Evolutionary conservation across 1,284 basidiomycete genomes (phyloP), one percentile per base, ranked within the genome.

Genomic region (Takashimella tepidaria): DNA sequence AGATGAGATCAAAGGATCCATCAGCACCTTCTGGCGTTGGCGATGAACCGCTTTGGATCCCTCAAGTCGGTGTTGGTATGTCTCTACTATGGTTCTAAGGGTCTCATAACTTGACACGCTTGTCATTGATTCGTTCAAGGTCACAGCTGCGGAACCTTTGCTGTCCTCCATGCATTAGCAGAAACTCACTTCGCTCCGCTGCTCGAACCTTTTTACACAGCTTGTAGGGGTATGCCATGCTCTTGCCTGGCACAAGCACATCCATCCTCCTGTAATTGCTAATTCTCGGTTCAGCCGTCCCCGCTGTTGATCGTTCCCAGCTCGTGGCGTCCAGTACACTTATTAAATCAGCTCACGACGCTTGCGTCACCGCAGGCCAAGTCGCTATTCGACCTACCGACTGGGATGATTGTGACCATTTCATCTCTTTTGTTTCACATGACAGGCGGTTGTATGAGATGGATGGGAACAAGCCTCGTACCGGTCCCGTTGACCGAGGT

Each of bases 121-220:
- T 16, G 5, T 23, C 19, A 22, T 22, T 19, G 43, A 5, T 22
- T 26, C 21, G 6, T 13, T 24, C 8, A 37, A 61, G 62, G 62
- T 6, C 62, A 64, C 45, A 57, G 56, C 26, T 64, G 62, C 47
- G 62, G 62, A 16, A 64, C 62, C 6, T 64, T 61, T 24, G 62
- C 62, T 1, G 44, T 60, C 21, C 46, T 64, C n/a, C 62, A 64
- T 24, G 54, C 56, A 3, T 51, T 64, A 19, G 60, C 55, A 6
- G 55, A 45, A 21, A 61, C 57, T 19, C 47, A 51, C 4, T 51
- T 61, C 2, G 50, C 56, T 2, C 56, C 60, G 12, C 47, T 27
- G 5, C 54, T 64, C 4, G 37, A 51, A 10, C 27, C 20, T 12
- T 64, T 64, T 47, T 59, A 59, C 45, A 49, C 47, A 12, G 45